These are phyloP conservation scores for Pyricularia pennisetigena DNA, from an alignment of 2,329 filamentous ascomycete species.

Conservation along the genomic window DNA sequence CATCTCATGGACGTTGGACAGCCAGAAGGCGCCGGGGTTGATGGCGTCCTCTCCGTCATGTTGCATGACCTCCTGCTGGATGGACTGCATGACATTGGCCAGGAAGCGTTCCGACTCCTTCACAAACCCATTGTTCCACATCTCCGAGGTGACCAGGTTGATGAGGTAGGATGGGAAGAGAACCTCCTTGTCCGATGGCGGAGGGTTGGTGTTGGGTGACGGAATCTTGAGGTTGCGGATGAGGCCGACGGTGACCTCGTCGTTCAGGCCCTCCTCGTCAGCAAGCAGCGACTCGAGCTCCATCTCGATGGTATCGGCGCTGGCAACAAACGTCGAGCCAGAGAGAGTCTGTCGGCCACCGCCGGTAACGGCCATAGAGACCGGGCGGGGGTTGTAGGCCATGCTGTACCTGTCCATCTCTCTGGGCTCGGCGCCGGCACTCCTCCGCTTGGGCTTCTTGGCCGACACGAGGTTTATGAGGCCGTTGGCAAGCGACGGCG, in stretches of 20 bases:
- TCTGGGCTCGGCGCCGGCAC: constrained; percentile 76
- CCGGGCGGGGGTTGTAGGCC: constrained; percentile 86
- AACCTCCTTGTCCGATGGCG: constrained; percentile 95
- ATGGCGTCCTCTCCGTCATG: constrained; percentile 96
- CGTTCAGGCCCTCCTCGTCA: constrained; percentile 91
- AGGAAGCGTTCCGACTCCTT: constrained; percentile 99
- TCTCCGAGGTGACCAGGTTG: constrained; percentile 97
- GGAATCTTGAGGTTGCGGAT: constrained; percentile 97
- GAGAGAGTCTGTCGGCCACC: constrained; percentile 50
- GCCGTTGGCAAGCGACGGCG: constrained; percentile 53
- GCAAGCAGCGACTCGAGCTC: constrained; percentile 90
- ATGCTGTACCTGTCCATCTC: constrained; percentile 84
- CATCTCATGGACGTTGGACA: constrained; percentile 99
- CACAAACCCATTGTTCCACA: constrained; percentile 99
- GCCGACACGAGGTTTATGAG: constrained; percentile 95
- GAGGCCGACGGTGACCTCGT: constrained; percentile 92
- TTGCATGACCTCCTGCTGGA: constrained; percentile 98
- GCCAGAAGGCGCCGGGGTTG: constrained; percentile 96
- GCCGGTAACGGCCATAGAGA: constrained; percentile 82
- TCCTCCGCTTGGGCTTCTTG: constrained; percentile 93
- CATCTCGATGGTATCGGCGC: constrained; percentile 83
- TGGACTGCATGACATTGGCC: constrained; percentile 98
- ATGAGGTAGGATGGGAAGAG: constrained; percentile 98
- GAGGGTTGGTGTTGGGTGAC: constrained; percentile 72
- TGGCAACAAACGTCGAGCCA: constrained; percentile 68